Evolutionary conservation across 257 asterid genomes (phyloP).

Genomic region (Fraxinus excelsior): DNA sequence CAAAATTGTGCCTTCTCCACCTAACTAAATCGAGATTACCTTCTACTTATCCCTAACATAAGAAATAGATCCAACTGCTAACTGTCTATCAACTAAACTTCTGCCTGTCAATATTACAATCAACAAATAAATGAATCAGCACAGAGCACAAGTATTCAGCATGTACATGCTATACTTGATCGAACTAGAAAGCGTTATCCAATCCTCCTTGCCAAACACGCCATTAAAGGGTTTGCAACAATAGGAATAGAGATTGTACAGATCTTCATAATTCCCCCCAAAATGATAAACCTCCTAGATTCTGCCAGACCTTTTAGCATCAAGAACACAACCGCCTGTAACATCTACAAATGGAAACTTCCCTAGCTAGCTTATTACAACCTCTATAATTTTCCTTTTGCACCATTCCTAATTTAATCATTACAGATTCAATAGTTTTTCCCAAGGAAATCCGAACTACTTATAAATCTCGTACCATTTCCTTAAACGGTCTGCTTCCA

Average conservation of each 20-base stretch:
- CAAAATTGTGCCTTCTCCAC: background rate
- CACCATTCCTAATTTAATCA: background rate
- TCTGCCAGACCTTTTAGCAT: background rate
- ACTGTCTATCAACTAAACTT: background rate
- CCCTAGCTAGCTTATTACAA: background rate
- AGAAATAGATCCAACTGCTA: background rate
- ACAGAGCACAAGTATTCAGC: slow-evolving; percentile 2
- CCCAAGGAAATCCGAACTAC: background rate
- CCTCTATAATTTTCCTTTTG: background rate
- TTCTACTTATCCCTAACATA: background rate
- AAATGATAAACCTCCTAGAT: background rate
- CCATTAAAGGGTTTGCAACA: background rate
- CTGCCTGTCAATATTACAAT: slow-evolving; percentile 7
- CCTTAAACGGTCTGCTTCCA: background rate
- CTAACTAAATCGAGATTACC: background rate
- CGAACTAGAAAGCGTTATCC: background rate
- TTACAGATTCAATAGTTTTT: background rate
- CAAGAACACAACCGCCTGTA: background rate
- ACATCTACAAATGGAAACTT: background rate
- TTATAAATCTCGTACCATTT: background rate
- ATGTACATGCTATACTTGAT: background rate
- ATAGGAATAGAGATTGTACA: background rate
- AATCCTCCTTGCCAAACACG: background rate
- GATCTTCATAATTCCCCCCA: background rate
- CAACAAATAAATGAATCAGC: slow-evolving; percentile 44